Base-by-base conservation (phyloP, 2,329 filamentous ascomycete genomes). In the Talaromyces albobiverticillius region DNA sequence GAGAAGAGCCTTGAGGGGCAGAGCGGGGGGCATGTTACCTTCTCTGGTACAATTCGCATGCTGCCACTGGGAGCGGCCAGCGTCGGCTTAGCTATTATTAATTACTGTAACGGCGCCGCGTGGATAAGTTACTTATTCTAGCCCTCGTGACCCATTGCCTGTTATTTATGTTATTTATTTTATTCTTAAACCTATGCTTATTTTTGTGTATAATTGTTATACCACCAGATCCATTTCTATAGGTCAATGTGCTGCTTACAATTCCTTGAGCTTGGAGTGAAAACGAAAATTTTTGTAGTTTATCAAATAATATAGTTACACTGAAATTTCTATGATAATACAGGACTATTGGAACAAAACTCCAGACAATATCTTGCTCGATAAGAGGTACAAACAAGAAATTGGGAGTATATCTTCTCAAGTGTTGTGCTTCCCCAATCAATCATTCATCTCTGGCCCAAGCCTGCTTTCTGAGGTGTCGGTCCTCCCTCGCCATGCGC, bases 401-500 rank as follows among this genome's bases (percentile, higher is more conserved):
- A 26, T 14, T 41, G 18, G 2, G 6, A 13, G 9, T 1, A 20
- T 18, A 25, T 36, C 26, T 29, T 42, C n/a, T n/a, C n/a, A n/a
- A n/a, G n/a, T n/a, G 46, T 32, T 8, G 13, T n/a, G 38, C 38
- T 18, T 25, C 36, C 26, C 18, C 13, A 43, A 18, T 36, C n/a
- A 36, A 36, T 74, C 70, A 84, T 57, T 75, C 77, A 69, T 84
- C 83, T 62, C 75, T 76, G 46, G 79, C 81, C 84, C 84, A 87
- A 29, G 76, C 65, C 63, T 79, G 79, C 74, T 79, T 83, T 70
- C 84, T 80, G 67, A 80, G 75, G 62, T 73, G 68, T 62, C 83
- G 73, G 62, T 86, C 84, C 67, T 85, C 81, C 59, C 83, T 78
- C 40, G 84, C 84, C 70, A 79, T 77, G 58, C 75, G 77, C 69